These are phyloP conservation scores for Magnusiomyces fungicola DNA, from an alignment of 1,139 yeast genomes.

Conservation along the genomic window DNA sequence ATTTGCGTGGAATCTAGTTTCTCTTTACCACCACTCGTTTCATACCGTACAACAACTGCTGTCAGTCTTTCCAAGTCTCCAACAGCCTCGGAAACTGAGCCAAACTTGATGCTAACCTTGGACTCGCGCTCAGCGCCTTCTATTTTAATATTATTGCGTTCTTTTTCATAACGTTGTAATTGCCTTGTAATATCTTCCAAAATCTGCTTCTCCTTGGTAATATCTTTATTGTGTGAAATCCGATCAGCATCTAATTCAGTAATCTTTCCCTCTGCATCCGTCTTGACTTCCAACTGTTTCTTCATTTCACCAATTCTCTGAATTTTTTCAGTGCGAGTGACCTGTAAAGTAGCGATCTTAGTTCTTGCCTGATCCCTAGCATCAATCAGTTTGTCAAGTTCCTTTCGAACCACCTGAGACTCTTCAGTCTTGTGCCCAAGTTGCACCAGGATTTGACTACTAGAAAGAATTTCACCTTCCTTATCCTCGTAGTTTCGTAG, in stretches of 20 bases:
- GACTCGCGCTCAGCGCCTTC: conserved; percentile 17
- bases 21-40: conserved; percentile 7
- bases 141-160: conserved; percentile 16
- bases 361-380: conserved; percentile 44
- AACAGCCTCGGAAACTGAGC: conserved; percentile 13
- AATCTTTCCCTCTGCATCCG: conserved; percentile 27
- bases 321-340: conserved; percentile 49
- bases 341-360: conserved; percentile 46
- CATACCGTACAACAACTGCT: conserved; percentile 17
- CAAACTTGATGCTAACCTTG: conserved; percentile 13
- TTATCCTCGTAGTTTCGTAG: conserved; percentile 32
- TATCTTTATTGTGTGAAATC: conserved; percentile 13
- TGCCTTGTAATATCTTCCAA: conserved; percentile 15
- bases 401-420: conserved; percentile 42
- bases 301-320: conserved; percentile 43
- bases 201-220: conserved; percentile 8
- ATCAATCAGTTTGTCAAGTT: conserved; percentile 40
- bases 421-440: conserved; percentile 41
- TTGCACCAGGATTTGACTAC: conserved; percentile 47
- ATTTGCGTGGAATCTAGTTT: conserved; percentile 16
- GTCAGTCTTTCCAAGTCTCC: conserved; percentile 15
- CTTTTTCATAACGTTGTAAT: conserved; percentile 15
- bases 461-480: conserved; percentile 26
- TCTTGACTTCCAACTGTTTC: conserved; percentile 19
- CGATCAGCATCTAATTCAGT: conserved; percentile 23